Evolutionary conservation across 202 grass and related monocot species (phyloP), one percentile per base, ranked within the genome.

Genomic region (Alloteropsis angusta): DNA sequence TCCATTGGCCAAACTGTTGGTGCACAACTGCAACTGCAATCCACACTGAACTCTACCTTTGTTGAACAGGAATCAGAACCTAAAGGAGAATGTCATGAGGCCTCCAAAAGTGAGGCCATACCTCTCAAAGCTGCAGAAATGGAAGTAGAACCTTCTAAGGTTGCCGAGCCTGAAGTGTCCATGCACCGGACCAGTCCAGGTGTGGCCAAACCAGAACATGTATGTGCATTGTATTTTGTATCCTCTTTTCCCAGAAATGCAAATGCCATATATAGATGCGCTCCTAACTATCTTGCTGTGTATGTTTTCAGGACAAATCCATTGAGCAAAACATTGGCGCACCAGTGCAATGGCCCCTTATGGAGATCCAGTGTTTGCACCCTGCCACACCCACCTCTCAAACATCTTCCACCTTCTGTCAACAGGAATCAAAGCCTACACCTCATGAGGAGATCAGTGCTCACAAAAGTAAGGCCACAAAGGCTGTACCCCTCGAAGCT

Each of bases 221-320:
- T 96, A 80, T 66, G 81, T 87, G 25, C 36, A 74, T 71, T 48
- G 23, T 8, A 35, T 37, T 78, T 76, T 71, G 12, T 75, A 47
- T 77, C 5, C 47, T 61, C 47, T 58, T 39, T 75, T 37, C 34
- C 38, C 7, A 54, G 39, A 43, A 22, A 53, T 70, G 37, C 28
- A 55, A 75, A 42, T 62, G 26, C 41, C 23, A 8, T 66, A 61
- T 60, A 10, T 75, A 3, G 4, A 57, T 26, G 4, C 5, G 21
- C 54, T 57, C 12, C 54, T 57, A 60, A 65, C 6, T 58, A 48
- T 71, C 38, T 38, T 85, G 7, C 21, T 10, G 18, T 60, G 42
- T 50, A 42, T 75, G 6, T 60, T 65, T 64, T 49, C 77, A 88
- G 81, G 86, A 80, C 30, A 88, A 85, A 19, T 81, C 71, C 9